Percentiles rank a stretch among this genome's conserved stretches.
Evolutionary conservation across 306 rosid species (phyloP).

Genomic region (Argentina anserina): DNA sequence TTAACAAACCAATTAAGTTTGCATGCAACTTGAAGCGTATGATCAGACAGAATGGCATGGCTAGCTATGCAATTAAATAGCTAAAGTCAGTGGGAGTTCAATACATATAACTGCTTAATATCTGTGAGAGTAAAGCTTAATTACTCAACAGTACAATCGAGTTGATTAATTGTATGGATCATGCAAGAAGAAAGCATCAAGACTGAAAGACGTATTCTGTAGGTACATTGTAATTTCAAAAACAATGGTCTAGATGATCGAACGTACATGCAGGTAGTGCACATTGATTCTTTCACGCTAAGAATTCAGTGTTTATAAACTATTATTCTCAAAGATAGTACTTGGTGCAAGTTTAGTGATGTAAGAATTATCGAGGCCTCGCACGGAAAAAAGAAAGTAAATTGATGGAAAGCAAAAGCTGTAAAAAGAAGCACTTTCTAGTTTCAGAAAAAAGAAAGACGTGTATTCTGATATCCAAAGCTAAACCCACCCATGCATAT

Average conservation of each 20-base stretch:
- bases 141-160: neutral
- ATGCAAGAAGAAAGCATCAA: neutral
- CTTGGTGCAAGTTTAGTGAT: slow-evolving; percentile 12
- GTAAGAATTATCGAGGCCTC: slow-evolving; percentile 10
- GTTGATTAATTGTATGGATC: neutral
- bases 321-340: neutral
- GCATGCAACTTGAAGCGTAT: neutral
- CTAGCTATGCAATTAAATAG: no score
- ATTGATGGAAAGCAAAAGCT: slow-evolving; percentile 44
- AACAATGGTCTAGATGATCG: neutral
- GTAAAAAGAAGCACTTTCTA: slow-evolving; percentile 40
- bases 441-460: slow-evolving; percentile 39
- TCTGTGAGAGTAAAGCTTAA: neutral
- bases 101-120: neutral
- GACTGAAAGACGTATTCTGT: neutral
- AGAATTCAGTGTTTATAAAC: slow-evolving; percentile 18
- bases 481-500: slow-evolving; percentile 21
- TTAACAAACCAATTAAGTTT: neutral
- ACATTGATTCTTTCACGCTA: neutral
- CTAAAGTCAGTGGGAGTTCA: neutral
- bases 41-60: neutral
- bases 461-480: slow-evolving; percentile 29
- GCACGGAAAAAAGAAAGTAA: slow-evolving; percentile 40
- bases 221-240: neutral
- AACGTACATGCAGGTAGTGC: neutral